Evolutionary conservation across 2,329 filamentous ascomycete species (phyloP).

Genomic region (Colletotrichum tabaci): DNA sequence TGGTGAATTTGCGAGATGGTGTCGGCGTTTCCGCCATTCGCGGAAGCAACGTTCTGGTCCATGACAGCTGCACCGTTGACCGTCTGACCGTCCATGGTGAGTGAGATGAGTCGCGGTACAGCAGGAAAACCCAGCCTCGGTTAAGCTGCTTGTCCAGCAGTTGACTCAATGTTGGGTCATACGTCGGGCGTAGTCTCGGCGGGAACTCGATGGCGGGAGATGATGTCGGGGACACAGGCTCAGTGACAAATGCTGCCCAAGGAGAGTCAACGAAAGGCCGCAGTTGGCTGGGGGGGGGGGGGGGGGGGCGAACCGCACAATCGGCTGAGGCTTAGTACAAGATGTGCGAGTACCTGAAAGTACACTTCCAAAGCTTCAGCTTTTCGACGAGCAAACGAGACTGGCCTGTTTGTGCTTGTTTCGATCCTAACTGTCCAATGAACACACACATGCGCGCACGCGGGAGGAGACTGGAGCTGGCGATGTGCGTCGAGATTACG

Average conservation of each 20-base stretch:
- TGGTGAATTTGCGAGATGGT: conserved; percentile 80
- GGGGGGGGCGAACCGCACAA: neutral
- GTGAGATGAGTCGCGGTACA: conserved; percentile 34
- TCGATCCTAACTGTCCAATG: neutral
- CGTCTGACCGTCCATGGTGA: conserved; percentile 51
- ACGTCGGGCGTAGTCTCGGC: conserved; percentile 13
- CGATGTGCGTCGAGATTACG: neutral
- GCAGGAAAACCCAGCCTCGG: conserved; percentile 17
- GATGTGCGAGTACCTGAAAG: neutral
- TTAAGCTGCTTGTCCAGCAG: conserved; percentile 37
- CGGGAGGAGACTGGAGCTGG: neutral
- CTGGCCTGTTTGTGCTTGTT: conserved; percentile 1
- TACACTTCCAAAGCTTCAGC: neutral
- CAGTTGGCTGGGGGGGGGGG: neutral
- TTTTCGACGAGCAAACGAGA: neutral
- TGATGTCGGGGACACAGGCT: conserved; percentile 8
- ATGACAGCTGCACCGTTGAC: conserved; percentile 52
- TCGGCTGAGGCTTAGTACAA: neutral
- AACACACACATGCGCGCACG: neutral
- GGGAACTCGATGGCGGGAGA: conserved; percentile 8
- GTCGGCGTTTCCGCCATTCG: conserved; percentile 57
- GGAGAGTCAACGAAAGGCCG: conserved; percentile 26
- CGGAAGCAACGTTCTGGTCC: conserved; percentile 46
- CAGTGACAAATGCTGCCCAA: conserved; percentile 38
- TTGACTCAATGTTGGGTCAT: conserved; percentile 30